Conservation (phyloP, 495 filamentous ascomycete species). For the Amniculicola lignicola region DNA sequence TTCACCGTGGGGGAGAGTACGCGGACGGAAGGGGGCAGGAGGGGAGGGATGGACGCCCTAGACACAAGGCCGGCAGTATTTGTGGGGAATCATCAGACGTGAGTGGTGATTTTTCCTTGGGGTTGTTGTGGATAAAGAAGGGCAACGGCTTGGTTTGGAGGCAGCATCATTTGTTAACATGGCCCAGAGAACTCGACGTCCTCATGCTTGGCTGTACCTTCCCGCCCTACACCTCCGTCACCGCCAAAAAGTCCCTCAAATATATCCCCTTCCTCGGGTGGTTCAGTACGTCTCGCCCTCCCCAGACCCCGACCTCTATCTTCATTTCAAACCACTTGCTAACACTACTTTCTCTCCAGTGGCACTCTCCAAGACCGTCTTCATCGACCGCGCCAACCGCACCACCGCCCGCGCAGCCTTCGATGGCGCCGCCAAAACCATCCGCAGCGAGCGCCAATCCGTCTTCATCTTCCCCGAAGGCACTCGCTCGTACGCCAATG, state of each 20-base stretch:
- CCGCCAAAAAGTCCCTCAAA: conserved; percentile 82
- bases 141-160: neutral
- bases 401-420: conserved; percentile 81
- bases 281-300: conserved; percentile 60
- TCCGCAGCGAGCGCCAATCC: conserved; percentile 70
- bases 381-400: conserved; percentile 86
- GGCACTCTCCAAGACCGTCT: conserved; percentile 82
- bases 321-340: neutral
- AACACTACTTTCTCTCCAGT: conserved; percentile 45
- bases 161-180: conserved; percentile 6
- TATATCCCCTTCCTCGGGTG: conserved; percentile 85
- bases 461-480: conserved; percentile 87
- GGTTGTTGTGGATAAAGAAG: neutral
- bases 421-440: conserved; percentile 74
- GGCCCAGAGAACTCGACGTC: conserved; percentile 72
- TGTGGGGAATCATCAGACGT: conserved; percentile 86
- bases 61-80: conserved; percentile 74
- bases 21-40: conserved; percentile 20
- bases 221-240: conserved; percentile 88
- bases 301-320: neutral
- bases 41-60: conserved; percentile 27
- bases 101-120: neutral
- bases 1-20: conserved; percentile 58
- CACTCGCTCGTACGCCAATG: conserved; percentile 81
- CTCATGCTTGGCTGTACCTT: conserved; percentile 83